These are phyloP conservation scores for Cyberlindnera veronae DNA, from an alignment of 805 yeast genomes.

Conservation along the genomic window DNA sequence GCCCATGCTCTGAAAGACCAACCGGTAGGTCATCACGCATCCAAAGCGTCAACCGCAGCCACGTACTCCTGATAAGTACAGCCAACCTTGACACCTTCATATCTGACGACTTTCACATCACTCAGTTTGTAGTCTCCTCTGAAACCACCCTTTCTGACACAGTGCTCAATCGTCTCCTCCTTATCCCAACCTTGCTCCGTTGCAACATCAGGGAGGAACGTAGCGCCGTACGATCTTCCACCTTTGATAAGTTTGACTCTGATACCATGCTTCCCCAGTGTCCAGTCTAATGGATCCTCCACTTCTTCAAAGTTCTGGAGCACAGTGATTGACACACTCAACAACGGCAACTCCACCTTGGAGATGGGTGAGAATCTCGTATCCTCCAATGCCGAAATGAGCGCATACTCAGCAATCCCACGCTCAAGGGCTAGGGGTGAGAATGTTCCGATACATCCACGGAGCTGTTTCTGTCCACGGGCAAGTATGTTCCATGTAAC, in stretches of 20 bases:
- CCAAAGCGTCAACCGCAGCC: background rate
- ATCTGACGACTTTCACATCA: conserved; percentile 46
- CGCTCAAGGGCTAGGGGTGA: conserved; percentile 11
- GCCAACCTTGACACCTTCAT: conserved; percentile 49
- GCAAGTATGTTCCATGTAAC: conserved; percentile 74
- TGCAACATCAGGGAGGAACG: conserved; percentile 90
- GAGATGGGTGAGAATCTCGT: conserved; percentile 68
- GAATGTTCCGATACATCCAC: conserved; percentile 97
- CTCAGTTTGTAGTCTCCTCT: conserved; percentile 32
- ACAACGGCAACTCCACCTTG: conserved; percentile 46
- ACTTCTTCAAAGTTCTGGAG: conserved; percentile 55
- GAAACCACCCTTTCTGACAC: conserved; percentile 71
- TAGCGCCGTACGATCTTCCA: conserved; percentile 54
- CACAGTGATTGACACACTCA: conserved; percentile 56
- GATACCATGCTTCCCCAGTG: conserved; percentile 79
- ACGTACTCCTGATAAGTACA: conserved; percentile 40
- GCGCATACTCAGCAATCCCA: conserved; percentile 10
- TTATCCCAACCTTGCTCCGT: conserved; percentile 81
- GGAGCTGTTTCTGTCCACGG: conserved; percentile 35
- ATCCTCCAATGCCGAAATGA: conserved; percentile 65
- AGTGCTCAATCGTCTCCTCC: conserved; percentile 61
- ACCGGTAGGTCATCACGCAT: no score
- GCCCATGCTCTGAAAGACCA: no score
- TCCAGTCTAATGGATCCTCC: conserved; percentile 65
- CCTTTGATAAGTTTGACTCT: conserved; percentile 46